phyloP scores from a whole-genome alignment of 2,329 filamentous ascomycete genomes.

The Trichoderma gracile region DNA sequence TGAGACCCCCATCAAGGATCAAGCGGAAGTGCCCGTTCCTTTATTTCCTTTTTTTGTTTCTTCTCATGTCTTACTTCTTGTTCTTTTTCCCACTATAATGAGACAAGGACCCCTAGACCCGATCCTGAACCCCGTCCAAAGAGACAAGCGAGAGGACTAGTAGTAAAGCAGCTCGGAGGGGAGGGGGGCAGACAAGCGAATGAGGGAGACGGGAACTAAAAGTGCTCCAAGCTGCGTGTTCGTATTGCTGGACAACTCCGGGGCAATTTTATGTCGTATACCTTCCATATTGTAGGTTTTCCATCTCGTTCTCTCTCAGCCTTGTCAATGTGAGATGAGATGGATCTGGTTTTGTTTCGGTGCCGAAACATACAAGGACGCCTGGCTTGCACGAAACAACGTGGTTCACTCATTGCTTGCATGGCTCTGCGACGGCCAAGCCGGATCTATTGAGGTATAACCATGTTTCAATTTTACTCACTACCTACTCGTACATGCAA shows the following conservation, averaged over 20 bases:
- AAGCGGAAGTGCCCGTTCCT: slow-evolving; percentile 18
- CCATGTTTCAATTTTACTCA: no score
- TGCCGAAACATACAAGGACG: background rate
- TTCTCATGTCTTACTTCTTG: no score
- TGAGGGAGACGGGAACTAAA: no score
- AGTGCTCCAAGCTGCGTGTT: no score
- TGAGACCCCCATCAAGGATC: background rate
- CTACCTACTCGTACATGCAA: slow-evolving; percentile 2
- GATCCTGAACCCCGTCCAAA: background rate
- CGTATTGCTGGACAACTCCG: no score
- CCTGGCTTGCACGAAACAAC: slow-evolving; percentile 7
- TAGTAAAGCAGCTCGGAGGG: no score
- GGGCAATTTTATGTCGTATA: no score
- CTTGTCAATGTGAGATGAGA: background rate
- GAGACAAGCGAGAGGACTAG: background rate
- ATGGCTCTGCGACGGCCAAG: no score
- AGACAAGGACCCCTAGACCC: background rate
- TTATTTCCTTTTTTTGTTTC: background rate
- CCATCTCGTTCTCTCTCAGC: background rate
- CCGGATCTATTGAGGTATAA: no score
- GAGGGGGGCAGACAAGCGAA: no score
- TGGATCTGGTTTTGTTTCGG: slow-evolving; percentile 8
- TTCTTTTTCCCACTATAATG: background rate
- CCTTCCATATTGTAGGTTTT: no score
- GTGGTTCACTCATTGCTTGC: background rate